Conservation (phyloP, 352 stramenopile genomes). For the Pseudoperonospora humuli region DNA sequence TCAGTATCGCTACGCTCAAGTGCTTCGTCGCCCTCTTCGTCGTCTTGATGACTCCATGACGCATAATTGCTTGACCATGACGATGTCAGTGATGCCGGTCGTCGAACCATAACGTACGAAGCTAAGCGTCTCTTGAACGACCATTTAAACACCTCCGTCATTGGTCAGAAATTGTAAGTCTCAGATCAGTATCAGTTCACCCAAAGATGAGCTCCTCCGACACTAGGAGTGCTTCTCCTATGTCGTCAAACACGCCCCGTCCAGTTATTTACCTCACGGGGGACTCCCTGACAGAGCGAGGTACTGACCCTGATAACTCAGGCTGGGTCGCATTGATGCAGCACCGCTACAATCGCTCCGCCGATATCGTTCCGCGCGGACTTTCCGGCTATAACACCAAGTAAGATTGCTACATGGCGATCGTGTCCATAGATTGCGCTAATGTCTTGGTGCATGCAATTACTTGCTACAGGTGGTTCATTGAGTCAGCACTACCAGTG, state of each 20-base stretch:
- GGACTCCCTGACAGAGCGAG: constrained; percentile 47
- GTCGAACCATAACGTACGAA: no score
- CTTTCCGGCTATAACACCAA: constrained; percentile 45
- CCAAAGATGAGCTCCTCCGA: constrained; percentile 15
- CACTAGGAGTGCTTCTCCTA: not conserved
- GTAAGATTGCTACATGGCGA: constrained; percentile 7
- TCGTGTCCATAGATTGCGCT: not conserved
- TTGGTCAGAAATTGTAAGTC: not conserved
- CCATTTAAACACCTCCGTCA: no score
- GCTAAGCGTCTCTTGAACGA: no score
- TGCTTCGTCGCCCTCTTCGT: not conserved
- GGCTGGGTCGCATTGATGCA: constrained; percentile 38
- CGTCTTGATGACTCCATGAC: not conserved
- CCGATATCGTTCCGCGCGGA: constrained; percentile 38
- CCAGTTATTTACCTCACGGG: constrained; percentile 37
- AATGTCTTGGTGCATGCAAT: not conserved
- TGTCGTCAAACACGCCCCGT: constrained; percentile 2
- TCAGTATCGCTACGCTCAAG: not conserved
- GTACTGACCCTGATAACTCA: constrained; percentile 16
- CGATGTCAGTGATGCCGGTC: constrained; percentile 2
- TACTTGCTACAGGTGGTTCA: constrained; percentile 29
- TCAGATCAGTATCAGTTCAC: not conserved
- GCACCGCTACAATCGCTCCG: constrained; percentile 37
- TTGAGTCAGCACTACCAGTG: constrained; percentile 32
- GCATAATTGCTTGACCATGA: constrained; percentile 3